A percentile compares a stretch with the other conserved stretches of the same genome.
phyloP scores from a whole-genome alignment of 2,329 filamentous ascomycete species.

The Diaporthe citrichinensis region DNA sequence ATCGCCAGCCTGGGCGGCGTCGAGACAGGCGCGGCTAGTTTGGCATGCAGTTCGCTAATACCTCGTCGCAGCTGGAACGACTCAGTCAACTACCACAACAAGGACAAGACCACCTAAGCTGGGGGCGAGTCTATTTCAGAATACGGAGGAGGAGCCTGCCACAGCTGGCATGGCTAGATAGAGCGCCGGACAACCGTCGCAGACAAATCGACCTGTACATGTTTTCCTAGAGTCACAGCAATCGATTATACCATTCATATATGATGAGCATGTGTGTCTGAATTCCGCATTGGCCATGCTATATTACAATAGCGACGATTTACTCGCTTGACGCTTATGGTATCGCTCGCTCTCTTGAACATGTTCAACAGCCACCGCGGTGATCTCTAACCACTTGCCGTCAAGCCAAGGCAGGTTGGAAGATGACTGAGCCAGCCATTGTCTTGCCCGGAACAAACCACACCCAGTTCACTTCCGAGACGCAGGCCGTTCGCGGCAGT shows the following conservation, averaged over 20 bases:
- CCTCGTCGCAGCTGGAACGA: conserved; percentile 85
- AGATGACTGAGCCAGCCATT: neutral
- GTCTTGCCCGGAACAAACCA: neutral
- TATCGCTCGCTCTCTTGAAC: neutral
- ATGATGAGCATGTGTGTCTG: neutral
- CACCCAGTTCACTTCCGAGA: neutral
- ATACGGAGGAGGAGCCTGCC: conserved; percentile 12
- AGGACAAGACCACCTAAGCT: conserved; percentile 76
- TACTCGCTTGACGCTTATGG: neutral
- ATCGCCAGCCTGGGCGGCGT: neutral
- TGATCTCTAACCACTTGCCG: neutral
- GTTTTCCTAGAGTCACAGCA: conserved; percentile 49
- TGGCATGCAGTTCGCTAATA: conserved; percentile 41
- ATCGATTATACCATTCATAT: conserved; percentile 38
- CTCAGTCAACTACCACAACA: conserved; percentile 96
- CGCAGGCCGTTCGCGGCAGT: too few relatives aligned
- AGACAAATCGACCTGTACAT: conserved; percentile 47
- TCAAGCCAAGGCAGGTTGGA: neutral
- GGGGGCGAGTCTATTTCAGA: neutral
- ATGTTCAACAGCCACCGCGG: neutral
- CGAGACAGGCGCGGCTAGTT: neutral
- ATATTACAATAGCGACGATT: neutral
- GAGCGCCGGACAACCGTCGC: conserved; percentile 35
- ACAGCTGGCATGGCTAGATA: conserved; percentile 28
- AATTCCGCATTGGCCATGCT: neutral